Evolutionary conservation across 768 basidiomycete species (phyloP), one percentile per base, ranked within the genome.

Genomic region (Pleurotus tuber-regium): DNA sequence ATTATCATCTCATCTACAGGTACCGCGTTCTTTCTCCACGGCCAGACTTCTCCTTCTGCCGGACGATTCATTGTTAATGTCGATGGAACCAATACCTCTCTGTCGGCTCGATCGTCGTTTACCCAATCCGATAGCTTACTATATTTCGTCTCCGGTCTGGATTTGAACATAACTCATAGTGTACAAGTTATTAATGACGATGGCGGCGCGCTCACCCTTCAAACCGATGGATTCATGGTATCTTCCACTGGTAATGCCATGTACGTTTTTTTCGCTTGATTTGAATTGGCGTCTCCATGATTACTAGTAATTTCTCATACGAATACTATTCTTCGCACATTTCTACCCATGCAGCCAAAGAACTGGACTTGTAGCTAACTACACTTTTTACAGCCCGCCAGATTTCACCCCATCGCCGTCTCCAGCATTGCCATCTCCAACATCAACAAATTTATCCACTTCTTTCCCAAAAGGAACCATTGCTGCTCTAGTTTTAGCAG

Each of bases 401-500:
- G 43, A 54, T 10, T 12, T 39, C 10, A 47, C 24, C 1, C 44
- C 43, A 11, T 14, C 46, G 23, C 52, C 54, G 25, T 38, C 60
- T 36, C 42, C 61, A 2, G 39, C 64, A n/a, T 16, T 55, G 14
- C 42, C 56, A 21, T 42, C 42, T 54, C 61, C 62, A 3, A 52
- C 51, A 30, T 43, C 51, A 26, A 47, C 43, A 28, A n/a, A n/a
- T n/a, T n/a, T n/a, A n/a, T n/a, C n/a, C n/a, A n/a, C n/a, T n/a
- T 66, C 73, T 1, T 66, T 73, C 16, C 53, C 78, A 1, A 68
- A 68, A 54, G 85, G 87, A 36, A 82, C 86, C 1, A 80, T 87
- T 49, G 86, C 86, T 16, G 87, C 86, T 0, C 69, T 87, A 25
- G 76, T 74, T 8, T 70, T 89, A 2, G 84, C 80, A 2, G 73